These are phyloP conservation scores for Dipodascus geniculatus DNA, from an alignment of 805 yeast species.

Conservation along the genomic window DNA sequence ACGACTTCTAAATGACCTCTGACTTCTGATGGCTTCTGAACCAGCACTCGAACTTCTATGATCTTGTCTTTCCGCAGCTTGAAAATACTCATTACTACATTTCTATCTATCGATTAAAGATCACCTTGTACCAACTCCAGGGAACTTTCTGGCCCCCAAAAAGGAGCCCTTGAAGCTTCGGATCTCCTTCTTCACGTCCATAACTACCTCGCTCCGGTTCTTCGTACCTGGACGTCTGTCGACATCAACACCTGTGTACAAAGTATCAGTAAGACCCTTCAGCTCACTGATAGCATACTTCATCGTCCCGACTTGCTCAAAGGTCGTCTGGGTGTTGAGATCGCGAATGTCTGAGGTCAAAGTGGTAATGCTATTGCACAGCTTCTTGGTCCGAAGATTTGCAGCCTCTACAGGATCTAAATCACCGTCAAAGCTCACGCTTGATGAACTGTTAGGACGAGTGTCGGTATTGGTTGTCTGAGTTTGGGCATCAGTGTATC, in stretches of 20 bases:
- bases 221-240: constrained; percentile 2
- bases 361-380: constrained; percentile 3
- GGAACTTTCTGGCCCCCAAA: constrained; percentile 8
- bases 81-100: background rate
- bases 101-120: background rate
- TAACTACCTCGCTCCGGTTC: constrained; percentile 1
- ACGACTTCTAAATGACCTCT: no score
- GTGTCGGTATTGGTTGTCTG: constrained; percentile 14
- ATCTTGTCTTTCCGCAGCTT: no score
- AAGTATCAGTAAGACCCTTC: constrained; percentile 2
- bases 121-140: background rate
- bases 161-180: constrained; percentile 16
- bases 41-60: no score
- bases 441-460: background rate
- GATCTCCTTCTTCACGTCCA: constrained; percentile 15
- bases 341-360: background rate
- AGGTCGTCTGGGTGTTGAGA: background rate
- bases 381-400: background rate
- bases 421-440: constrained; percentile 2
- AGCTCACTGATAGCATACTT: constrained; percentile 9
- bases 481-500: constrained; percentile 18
- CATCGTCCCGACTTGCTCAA: constrained; percentile 5
- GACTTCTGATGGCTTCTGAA: no score
- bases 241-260: background rate
- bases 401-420: constrained; percentile 3